Percentiles rank a stretch among this genome's conserved stretches.
Conservation (phyloP, 805 yeast species). For the Maudiozyma serrabonitensis region DNA sequence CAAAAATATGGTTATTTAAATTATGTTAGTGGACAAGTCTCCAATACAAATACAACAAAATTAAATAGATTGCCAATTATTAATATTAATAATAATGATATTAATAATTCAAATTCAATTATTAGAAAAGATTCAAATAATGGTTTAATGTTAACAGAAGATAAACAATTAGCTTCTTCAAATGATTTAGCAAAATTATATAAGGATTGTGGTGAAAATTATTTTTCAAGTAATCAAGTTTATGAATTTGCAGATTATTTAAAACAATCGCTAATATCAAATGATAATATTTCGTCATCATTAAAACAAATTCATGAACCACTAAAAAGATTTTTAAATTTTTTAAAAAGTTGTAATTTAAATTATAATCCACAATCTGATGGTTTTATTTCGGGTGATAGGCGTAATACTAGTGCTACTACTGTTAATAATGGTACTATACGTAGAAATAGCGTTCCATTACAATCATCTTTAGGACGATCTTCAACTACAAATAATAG, state of each 20-base stretch:
- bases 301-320: constrained; percentile 1
- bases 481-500: background rate
- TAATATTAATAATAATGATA: background rate
- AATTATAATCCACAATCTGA: constrained; percentile 34
- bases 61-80: background rate
- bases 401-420: background rate
- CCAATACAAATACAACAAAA: background rate
- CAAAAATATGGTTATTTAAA: constrained; percentile 6
- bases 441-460: background rate
- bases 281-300: too few species aligned
- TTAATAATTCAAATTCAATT: background rate
- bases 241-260: constrained; percentile 32
- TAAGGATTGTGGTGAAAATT: constrained; percentile 37
- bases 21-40: constrained; percentile 4
- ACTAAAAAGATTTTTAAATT: constrained; percentile 29
- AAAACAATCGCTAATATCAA: constrained; percentile 11
- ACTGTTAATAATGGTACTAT: background rate
- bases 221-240: constrained; percentile 44
- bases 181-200: constrained; percentile 44
- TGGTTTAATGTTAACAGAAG: constrained; percentile 45
- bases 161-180: constrained; percentile 50
- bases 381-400: constrained; percentile 22
- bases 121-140: constrained; percentile 22
- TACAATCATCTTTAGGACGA: background rate
- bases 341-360: constrained; percentile 36